phyloP scores from a whole-genome alignment of 1,139 yeast species.

The Hemisphaericaspora xylanilytica region DNA sequence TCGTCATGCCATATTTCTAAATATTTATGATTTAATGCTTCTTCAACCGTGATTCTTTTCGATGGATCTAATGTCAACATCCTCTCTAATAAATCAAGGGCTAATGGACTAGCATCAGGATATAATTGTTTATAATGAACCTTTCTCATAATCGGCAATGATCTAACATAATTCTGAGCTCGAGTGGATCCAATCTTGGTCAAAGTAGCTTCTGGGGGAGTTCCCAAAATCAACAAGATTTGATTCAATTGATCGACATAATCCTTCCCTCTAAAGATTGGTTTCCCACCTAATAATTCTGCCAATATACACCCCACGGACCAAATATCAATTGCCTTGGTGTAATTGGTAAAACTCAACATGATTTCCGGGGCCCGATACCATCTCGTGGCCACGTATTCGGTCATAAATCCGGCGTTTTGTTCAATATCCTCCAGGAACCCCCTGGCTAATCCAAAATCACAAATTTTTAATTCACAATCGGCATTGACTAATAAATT shows the following conservation, averaged over 20 bases:
- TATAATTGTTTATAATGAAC: conserved; percentile 71
- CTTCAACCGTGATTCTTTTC: conserved; percentile 81
- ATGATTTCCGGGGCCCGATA: conserved; percentile 97
- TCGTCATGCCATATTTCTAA: conserved; percentile 96
- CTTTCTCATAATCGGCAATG: conserved; percentile 79
- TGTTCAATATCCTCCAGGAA: conserved; percentile 79
- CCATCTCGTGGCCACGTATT: conserved; percentile 98
- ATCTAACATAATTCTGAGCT: conserved; percentile 89
- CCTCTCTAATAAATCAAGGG: conserved; percentile 74
- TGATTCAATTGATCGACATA: conserved; percentile 94
- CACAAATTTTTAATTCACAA: conserved; percentile 94
- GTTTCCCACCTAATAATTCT: conserved; percentile 87
- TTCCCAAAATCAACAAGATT: conserved; percentile 80
- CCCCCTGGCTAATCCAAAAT: conserved; percentile 96
- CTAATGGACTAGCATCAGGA: conserved; percentile 85
- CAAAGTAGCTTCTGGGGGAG: conserved; percentile 83
- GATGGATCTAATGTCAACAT: conserved; percentile 89
- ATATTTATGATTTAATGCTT: conserved; percentile 88
- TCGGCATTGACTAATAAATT: conserved; percentile 91
- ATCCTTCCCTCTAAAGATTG: conserved; percentile 90
- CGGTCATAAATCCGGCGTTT: conserved; percentile 90
- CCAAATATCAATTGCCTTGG: conserved; percentile 97
- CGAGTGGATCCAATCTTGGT: conserved; percentile 82
- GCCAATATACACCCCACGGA: conserved; percentile 96
- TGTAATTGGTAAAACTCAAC: conserved; percentile 88